These are phyloP conservation scores for Acmispon strigosus DNA, from an alignment of 306 rosid species.

Conservation along the genomic window DNA sequence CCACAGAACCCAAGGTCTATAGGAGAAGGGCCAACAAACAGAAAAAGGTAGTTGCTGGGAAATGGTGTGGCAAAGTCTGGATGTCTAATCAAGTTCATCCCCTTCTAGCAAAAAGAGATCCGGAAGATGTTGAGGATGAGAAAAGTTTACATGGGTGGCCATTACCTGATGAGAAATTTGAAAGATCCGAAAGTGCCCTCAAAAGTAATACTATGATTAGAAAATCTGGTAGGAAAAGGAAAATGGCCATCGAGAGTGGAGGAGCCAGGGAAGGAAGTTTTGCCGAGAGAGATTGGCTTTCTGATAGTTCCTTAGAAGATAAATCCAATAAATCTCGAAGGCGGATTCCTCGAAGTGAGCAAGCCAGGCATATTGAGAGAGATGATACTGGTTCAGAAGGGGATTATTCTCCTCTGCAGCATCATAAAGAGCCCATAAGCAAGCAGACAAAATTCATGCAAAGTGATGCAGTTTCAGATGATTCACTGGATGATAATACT, in stretches of 20 bases:
- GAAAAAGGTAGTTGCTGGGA: slow-evolving; percentile 68
- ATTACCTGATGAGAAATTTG: slow-evolving; percentile 43
- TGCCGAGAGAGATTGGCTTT: slow-evolving; percentile 7
- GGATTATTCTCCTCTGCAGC: slow-evolving; percentile 6
- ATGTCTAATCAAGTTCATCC: slow-evolving; percentile 80
- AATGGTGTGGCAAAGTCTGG: slow-evolving; percentile 93
- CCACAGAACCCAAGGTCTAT: slow-evolving; percentile 41
- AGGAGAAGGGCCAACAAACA: slow-evolving; percentile 49
- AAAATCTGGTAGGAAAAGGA: slow-evolving; percentile 60
- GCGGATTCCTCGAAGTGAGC: slow-evolving; percentile 28
- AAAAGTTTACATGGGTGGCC: slow-evolving; percentile 30
- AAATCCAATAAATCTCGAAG: background rate
- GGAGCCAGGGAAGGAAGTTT: slow-evolving; percentile 32
- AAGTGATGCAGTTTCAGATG: slow-evolving; percentile 16
- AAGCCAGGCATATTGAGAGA: slow-evolving; percentile 26
- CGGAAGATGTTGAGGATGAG: slow-evolving; percentile 41
- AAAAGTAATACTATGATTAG: slow-evolving; percentile 27
- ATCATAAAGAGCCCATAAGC: slow-evolving; percentile 7
- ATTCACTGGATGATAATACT: background rate
- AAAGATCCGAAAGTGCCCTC: slow-evolving; percentile 27
- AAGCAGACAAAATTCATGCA: background rate
- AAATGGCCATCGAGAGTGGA: slow-evolving; percentile 28
- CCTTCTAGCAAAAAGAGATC: slow-evolving; percentile 43
- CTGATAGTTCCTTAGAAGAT: slow-evolving; percentile 24
- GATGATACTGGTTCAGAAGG: slow-evolving; percentile 19